Conservation (phyloP, 108 stramenopile genomes). For the Fistulifera solaris region DNA sequence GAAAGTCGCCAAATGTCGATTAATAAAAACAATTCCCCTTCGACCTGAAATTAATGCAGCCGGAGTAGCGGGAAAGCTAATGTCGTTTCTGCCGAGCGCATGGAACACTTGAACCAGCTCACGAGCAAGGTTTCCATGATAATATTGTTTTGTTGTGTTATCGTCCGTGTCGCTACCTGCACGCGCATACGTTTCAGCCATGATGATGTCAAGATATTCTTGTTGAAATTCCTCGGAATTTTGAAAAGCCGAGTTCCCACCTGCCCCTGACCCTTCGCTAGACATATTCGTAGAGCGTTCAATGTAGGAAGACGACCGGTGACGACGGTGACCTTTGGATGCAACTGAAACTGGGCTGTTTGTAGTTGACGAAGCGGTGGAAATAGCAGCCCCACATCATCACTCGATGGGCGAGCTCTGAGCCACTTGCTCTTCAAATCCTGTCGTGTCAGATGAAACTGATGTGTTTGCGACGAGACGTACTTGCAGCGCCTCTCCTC, state of each 20-base stretch:
- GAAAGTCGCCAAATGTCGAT: slow-evolving; percentile 69
- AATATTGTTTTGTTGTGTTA: slow-evolving; percentile 10
- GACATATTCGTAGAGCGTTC: no score
- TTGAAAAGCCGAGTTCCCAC: background rate
- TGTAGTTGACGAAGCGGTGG: no score
- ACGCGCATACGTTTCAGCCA: slow-evolving; percentile 25
- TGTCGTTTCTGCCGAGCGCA: slow-evolving; percentile 41
- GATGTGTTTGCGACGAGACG: slow-evolving; percentile 48
- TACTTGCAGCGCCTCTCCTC: slow-evolving; percentile 74
- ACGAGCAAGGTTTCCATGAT: slow-evolving; percentile 63
- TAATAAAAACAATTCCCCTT: slow-evolving; percentile 67
- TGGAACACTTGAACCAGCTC: slow-evolving; percentile 67
- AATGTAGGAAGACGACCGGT: no score
- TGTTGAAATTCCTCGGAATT: slow-evolving; percentile 38
- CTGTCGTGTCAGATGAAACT: slow-evolving; percentile 29
- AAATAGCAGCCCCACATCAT: no score
- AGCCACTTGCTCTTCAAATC: no score
- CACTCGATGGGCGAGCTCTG: no score
- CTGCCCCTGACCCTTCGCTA: no score
- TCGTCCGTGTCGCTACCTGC: background rate
- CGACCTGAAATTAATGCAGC: slow-evolving; percentile 34
- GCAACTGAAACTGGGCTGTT: no score
- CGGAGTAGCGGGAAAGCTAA: slow-evolving; percentile 30
- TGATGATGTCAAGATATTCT: slow-evolving; percentile 61
- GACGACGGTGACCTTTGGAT: no score